Conservation (phyloP, 106 monocot species). For the Phalaenopsis aphrodite region DNA sequence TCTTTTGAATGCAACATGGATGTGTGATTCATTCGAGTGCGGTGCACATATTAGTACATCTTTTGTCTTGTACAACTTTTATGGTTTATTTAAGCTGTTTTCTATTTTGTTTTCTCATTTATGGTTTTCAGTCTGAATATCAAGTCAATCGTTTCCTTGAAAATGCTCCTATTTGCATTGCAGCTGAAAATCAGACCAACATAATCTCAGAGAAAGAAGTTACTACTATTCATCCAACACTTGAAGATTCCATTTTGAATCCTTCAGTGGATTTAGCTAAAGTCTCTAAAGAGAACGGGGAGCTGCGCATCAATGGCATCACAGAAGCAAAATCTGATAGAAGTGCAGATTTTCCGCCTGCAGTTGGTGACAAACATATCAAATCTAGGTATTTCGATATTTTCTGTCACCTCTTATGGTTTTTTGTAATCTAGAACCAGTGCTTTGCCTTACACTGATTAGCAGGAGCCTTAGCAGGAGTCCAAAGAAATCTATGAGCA, state of each 20-base stretch:
- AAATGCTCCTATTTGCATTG: neutral
- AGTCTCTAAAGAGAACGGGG: conserved; percentile 48
- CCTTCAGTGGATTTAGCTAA: conserved; percentile 24
- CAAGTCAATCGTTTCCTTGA: neutral
- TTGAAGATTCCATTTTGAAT: conserved; percentile 16
- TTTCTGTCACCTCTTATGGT: conserved; percentile 5
- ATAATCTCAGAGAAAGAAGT: conserved; percentile 22
- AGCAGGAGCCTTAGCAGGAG: conserved; percentile 71
- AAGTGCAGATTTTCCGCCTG: conserved; percentile 21
- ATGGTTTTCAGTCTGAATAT: conserved; percentile 1
- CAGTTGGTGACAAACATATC: conserved; percentile 18
- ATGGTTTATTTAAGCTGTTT: neutral
- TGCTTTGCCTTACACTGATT: conserved; percentile 37
- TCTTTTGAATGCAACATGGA: too few relatives aligned
- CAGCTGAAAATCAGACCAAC: conserved; percentile 28
- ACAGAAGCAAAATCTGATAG: conserved; percentile 32
- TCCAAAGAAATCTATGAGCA: conserved; percentile 40
- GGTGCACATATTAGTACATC: too few relatives aligned
- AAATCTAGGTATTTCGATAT: conserved; percentile 61
- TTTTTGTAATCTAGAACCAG: conserved; percentile 21
- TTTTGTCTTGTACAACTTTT: too few relatives aligned
- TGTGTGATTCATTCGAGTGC: too few relatives aligned
- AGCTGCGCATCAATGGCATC: conserved; percentile 53
- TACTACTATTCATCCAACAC: conserved; percentile 10
- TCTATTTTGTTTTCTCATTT: neutral